Conservation (phyloP, 2,329 filamentous ascomycete genomes). For the Sporothrix pallida region DNA sequence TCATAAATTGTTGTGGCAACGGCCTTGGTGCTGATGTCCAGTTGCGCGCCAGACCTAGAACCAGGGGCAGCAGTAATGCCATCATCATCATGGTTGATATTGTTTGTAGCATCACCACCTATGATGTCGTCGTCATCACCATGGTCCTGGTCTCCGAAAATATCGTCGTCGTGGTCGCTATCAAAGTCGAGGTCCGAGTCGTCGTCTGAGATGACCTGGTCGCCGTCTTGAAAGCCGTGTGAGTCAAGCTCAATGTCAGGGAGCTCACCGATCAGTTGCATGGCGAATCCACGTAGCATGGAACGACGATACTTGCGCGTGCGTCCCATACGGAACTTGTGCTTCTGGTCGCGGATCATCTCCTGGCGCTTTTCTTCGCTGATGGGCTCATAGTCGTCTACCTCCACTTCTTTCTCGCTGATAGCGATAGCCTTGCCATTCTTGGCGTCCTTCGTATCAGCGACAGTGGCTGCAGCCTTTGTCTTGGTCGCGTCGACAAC, state of each 20-base stretch:
- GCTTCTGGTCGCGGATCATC: neutral
- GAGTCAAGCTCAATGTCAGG: conserved; percentile 20
- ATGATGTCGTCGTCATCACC: neutral
- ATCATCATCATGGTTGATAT: neutral
- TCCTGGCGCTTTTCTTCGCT: conserved; percentile 1
- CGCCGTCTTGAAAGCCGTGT: conserved; percentile 17
- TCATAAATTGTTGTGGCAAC: neutral
- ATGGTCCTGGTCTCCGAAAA: neutral
- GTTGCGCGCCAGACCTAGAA: neutral
- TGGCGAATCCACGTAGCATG: conserved; percentile 10
- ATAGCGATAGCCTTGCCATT: neutral
- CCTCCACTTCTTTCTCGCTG: neutral
- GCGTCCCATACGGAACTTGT: neutral
- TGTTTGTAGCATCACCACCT: neutral
- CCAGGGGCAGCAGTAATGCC: neutral
- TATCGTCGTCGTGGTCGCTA: conserved; percentile 8
- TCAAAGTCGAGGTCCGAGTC: conserved; percentile 24
- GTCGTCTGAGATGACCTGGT: conserved; percentile 18
- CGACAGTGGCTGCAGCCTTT: neutral
- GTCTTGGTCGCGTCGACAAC: neutral
- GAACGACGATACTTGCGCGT: neutral
- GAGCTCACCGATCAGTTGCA: conserved; percentile 16
- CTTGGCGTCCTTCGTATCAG: neutral
- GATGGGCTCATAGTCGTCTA: neutral
- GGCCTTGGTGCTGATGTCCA: neutral